Evolutionary conservation across 371 early-diverging fungal species (phyloP), one percentile per base, ranked within the genome.

Genomic region (Basidiobolus meristosporus): DNA sequence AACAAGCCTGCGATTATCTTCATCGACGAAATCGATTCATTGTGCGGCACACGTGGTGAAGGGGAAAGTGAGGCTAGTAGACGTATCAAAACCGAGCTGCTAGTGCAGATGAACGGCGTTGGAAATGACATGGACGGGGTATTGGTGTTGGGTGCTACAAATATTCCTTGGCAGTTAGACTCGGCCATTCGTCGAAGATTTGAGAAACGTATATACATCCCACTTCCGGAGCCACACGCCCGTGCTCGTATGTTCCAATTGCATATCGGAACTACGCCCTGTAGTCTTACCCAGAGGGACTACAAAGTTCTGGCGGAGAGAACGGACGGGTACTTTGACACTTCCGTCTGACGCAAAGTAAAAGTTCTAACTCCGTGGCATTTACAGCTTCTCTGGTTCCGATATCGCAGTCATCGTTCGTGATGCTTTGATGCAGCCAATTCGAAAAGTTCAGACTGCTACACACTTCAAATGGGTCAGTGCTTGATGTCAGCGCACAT

Each of bases 51-150:
- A 16, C 74, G 96, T 40, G 91, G 93, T 17, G 96, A 92, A 45
- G 93, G 92, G 7, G 93, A 95, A 62, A 73, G 75, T 15, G 98
- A 97, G 51, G 95, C 98, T 5, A 74, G 80, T 31, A 65, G 95
- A 39, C 68, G 98, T 42, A 90, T 97, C 57, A 89, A 87, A 60
- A 89, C 90, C 2, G 90, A 97, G 62, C 82, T 97, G 37, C 63
- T 95, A 7, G 95, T 97, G 23, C 98, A 93, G 59, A 93, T 97
- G 92, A 86, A 97, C 48, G 97, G 97, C 42, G 95, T 92, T 7
- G 92, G 92, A 16, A 81, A 86, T 48, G 91, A 93, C 48, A 83
- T 78, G 65, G 76, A 69, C 23, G 91, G 93, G 11, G 79, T 97
- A 2, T 60, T 97, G 42, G 90, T 97, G 2, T 59, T 96, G 22